Evolutionary conservation across 1,139 yeast species (phyloP).

Genomic region (Suhomyces ambrosiae): DNA sequence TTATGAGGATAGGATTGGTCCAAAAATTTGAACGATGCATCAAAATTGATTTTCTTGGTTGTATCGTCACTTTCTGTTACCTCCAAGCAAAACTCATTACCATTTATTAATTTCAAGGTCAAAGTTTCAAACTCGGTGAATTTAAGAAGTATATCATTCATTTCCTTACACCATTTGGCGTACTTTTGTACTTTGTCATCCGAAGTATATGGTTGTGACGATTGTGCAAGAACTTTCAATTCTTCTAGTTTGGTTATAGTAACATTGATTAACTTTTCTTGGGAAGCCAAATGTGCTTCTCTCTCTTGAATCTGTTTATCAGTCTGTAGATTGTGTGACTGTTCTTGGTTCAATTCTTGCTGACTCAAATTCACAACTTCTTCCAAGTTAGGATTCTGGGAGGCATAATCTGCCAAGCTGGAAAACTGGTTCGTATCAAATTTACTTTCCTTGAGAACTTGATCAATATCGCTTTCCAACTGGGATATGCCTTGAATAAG

Average conservation of each 20-base stretch:
- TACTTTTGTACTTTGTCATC: constrained; percentile 21
- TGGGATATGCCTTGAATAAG: constrained; percentile 20
- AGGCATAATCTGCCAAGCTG: constrained; percentile 9
- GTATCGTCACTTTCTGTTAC: not conserved
- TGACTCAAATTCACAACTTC: constrained; percentile 6
- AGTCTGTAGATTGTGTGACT: not conserved
- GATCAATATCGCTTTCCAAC: constrained; percentile 24
- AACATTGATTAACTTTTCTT: constrained; percentile 1
- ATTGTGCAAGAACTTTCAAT: constrained; percentile 7
- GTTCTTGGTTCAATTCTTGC: constrained; percentile 3
- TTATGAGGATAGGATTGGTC: no score
- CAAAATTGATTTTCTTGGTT: constrained; percentile 5
- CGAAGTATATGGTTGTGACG: constrained; percentile 10
- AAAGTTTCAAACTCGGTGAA: constrained; percentile 20
- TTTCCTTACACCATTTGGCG: constrained; percentile 36
- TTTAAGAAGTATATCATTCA: constrained; percentile 28
- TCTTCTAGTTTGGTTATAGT: constrained; percentile 6
- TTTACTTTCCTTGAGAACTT: constrained; percentile 10
- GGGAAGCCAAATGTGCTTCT: not conserved
- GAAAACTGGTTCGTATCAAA: constrained; percentile 3
- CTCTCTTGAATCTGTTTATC: not conserved
- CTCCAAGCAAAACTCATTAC: not conserved
- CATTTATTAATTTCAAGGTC: not conserved
- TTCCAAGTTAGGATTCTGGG: constrained; percentile 10
- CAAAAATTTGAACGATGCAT: constrained; percentile 6